These are phyloP conservation scores for Penicillium lividum DNA, from an alignment of 495 filamentous ascomycete species.

Conservation along the genomic window DNA sequence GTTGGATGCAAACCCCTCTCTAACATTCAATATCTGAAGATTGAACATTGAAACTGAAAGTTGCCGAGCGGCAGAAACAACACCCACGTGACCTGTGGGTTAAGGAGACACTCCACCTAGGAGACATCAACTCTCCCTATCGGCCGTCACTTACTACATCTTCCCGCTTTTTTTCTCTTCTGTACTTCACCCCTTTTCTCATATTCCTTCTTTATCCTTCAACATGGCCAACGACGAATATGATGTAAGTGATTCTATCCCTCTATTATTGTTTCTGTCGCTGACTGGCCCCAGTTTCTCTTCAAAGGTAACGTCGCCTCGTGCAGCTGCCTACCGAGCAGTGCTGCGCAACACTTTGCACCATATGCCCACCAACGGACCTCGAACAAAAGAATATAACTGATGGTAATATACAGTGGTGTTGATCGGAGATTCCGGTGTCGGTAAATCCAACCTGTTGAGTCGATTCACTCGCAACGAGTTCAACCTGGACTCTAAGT, in stretches of 20 bases:
- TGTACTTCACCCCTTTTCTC: conserved; percentile 24
- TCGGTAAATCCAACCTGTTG: conserved; percentile 99
- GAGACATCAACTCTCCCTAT: conserved; percentile 36
- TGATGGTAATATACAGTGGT: conserved; percentile 66
- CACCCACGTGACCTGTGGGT: conserved; percentile 30
- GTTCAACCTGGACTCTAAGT: conserved; percentile 99
- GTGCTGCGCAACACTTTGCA: conserved; percentile 1
- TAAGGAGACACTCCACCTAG: conserved; percentile 33
- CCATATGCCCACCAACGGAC: not conserved
- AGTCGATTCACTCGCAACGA: conserved; percentile 99
- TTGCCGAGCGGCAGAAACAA: conserved; percentile 15
- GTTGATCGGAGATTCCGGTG: conserved; percentile 96
- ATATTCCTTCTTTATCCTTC: conserved; percentile 13
- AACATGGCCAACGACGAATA: conserved; percentile 99
- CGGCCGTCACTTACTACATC: conserved; percentile 25
- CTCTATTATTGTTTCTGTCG: conserved; percentile 13
- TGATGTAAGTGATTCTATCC: conserved; percentile 72
- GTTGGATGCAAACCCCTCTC: not conserved
- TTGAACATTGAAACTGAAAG: not conserved
- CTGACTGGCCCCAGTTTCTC: conserved; percentile 70
- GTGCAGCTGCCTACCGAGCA: conserved; percentile 21
- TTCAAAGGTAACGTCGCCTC: conserved; percentile 83
- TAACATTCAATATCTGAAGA: not conserved
- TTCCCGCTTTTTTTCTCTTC: conserved; percentile 16
- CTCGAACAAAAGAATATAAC: conserved; percentile 1